Conservation (phyloP, 108 stramenopile genomes). For the Nitzschia sp. region DNA sequence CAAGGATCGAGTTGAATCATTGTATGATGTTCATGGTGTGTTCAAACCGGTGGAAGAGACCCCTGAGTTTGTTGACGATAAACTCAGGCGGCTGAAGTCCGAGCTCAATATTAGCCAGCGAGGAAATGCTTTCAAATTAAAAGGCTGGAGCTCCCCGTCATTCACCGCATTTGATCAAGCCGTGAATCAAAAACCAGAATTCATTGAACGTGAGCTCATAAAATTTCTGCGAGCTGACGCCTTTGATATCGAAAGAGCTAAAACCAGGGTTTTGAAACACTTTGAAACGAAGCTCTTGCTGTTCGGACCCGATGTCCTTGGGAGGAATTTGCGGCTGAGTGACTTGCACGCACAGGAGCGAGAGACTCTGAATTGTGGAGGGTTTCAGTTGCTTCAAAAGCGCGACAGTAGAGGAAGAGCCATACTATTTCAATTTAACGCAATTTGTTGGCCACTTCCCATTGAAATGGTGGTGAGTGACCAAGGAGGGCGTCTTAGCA, state of each 20-base stretch:
- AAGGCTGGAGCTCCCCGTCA: no score
- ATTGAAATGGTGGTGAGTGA: slow-evolving; percentile 7
- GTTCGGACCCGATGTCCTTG: slow-evolving; percentile 18
- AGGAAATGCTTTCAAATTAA: no score
- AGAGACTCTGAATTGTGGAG: neutral
- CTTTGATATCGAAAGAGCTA: slow-evolving; percentile 10
- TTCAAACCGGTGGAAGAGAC: slow-evolving; percentile 6
- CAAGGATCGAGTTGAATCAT: neutral
- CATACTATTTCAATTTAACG: neutral
- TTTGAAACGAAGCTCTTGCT: slow-evolving; percentile 21
- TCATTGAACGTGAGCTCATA: slow-evolving; percentile 2
- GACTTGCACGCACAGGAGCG: slow-evolving; percentile 11
- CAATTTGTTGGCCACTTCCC: neutral
- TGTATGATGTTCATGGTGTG: slow-evolving; percentile 4
- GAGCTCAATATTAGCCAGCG: no score
- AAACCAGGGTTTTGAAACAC: slow-evolving; percentile 7
- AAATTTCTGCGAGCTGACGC: slow-evolving; percentile 21
- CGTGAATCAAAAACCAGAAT: neutral
- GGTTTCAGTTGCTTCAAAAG: neutral
- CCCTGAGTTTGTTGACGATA: neutral
- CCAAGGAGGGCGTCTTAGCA: no score
- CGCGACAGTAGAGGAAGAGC: slow-evolving; percentile 14
- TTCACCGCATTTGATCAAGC: no score
- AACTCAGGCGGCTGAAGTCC: neutral
- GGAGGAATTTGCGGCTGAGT: neutral